Evolutionary conservation across 768 basidiomycete genomes (phyloP).

Genomic region (Boletales sp.): DNA sequence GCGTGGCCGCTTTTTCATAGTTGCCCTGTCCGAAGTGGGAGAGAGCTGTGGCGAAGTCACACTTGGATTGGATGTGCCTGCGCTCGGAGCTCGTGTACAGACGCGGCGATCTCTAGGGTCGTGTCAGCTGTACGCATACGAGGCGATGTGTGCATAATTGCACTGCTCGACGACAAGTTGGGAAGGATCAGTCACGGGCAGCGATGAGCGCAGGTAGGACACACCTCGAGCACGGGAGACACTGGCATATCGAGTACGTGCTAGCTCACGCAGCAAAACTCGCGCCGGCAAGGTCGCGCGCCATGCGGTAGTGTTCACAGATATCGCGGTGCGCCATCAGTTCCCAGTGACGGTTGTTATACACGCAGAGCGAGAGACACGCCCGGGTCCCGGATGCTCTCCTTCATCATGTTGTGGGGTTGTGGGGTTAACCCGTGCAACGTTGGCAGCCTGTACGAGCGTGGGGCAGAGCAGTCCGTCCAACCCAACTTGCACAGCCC

Average conservation of each 20-base stretch:
- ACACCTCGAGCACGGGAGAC: constrained; percentile 70
- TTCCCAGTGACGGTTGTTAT: neutral
- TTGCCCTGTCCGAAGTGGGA: constrained; percentile 65
- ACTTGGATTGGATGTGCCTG: constrained; percentile 68
- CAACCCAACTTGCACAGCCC: too few relatives aligned
- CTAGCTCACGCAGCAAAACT: constrained; percentile 85
- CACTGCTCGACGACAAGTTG: constrained; percentile 83
- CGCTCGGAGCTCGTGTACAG: constrained; percentile 46
- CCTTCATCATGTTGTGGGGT: constrained; percentile 96
- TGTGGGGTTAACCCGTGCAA: constrained; percentile 53
- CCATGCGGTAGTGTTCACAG: constrained; percentile 69
- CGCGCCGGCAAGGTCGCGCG: constrained; percentile 68
- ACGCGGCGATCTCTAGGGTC: constrained; percentile 61
- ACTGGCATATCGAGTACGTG: constrained; percentile 83
- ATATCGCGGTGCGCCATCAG: constrained; percentile 91
- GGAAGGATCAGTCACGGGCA: neutral
- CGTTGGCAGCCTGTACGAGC: constrained; percentile 50
- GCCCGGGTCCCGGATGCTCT: constrained; percentile 83
- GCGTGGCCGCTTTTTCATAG: constrained; percentile 79
- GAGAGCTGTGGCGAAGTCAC: constrained; percentile 78
- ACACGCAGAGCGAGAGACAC: neutral
- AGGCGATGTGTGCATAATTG: constrained; percentile 81
- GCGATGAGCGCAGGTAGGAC: neutral
- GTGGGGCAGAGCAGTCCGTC: too few relatives aligned
- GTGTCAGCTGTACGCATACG: constrained; percentile 95